These are phyloP conservation scores for Gigaspora rosea DNA, from an alignment of 192 early-diverging fungal genomes.

Conservation along the genomic window DNA sequence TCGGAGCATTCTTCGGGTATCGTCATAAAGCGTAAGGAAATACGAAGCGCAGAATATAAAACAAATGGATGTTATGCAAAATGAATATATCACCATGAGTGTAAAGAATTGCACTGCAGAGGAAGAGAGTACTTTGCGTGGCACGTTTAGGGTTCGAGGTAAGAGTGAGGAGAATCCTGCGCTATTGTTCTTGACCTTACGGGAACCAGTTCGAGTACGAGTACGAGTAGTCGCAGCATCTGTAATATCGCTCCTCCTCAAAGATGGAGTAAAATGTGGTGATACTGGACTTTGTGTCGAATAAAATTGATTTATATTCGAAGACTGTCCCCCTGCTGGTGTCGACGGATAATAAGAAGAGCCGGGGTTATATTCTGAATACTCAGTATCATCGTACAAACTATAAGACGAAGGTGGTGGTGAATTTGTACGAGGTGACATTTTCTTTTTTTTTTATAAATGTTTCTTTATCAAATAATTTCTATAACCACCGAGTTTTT, in stretches of 20 bases:
- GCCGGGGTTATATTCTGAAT: neutral
- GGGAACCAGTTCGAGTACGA: neutral
- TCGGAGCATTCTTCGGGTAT: slow-evolving; percentile 9
- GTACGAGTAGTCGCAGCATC: neutral
- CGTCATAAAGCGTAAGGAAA: slow-evolving; percentile 29
- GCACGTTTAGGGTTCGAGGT: slow-evolving; percentile 9
- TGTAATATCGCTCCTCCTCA: neutral
- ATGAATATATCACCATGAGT: slow-evolving; percentile 17
- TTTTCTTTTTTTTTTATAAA: neutral
- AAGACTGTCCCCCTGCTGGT: neutral
- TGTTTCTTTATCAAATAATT: neutral
- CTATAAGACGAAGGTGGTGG: slow-evolving; percentile 12
- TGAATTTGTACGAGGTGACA: slow-evolving; percentile 25
- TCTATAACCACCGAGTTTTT: neutral
- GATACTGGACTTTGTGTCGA: neutral
- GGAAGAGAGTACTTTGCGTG: slow-evolving; percentile 19
- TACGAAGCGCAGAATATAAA: slow-evolving; percentile 31
- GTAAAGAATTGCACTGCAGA: slow-evolving; percentile 13
- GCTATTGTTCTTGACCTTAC: neutral
- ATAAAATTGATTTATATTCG: slow-evolving; percentile 9
- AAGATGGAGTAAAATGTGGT: no score
- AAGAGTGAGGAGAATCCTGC: neutral
- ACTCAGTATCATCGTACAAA: neutral
- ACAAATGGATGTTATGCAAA: slow-evolving; percentile 24
- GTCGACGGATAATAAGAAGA: neutral